Evolutionary conservation across 1,284 basidiomycete genomes (phyloP).

Genomic region (Mixia osmundae): DNA sequence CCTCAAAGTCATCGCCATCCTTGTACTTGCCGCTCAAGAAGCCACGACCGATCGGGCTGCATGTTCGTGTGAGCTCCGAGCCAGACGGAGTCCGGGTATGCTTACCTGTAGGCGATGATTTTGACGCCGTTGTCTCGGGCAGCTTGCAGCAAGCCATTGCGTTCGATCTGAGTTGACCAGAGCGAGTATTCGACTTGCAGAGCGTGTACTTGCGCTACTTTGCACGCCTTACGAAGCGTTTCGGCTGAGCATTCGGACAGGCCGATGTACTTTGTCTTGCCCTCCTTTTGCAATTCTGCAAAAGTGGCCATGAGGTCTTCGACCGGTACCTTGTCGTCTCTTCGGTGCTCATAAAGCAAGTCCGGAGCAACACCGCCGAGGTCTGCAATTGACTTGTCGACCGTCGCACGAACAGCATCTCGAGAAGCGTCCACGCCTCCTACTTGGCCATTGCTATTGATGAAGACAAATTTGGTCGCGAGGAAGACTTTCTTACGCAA

Average conservation of each 20-base stretch:
- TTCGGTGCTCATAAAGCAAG: no score
- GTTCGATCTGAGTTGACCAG: conserved; percentile 26
- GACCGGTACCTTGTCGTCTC: no score
- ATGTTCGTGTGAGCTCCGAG: conserved; percentile 1
- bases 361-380: no score
- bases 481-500: no score
- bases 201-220: conserved; percentile 5
- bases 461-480: no score
- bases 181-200: conserved; percentile 20
- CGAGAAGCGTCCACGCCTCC: no score
- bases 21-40: conserved; percentile 35
- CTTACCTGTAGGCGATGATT: conserved; percentile 38
- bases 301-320: no score
- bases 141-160: conserved; percentile 22
- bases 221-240: conserved; percentile 14
- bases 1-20: conserved; percentile 31
- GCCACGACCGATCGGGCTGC: conserved; percentile 34
- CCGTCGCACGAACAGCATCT: no score
- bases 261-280: conserved; percentile 19
- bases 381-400: no score
- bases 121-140: conserved; percentile 29
- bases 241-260: conserved; percentile 16
- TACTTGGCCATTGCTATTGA: no score
- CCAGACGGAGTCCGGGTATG: no score
- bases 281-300: conserved; percentile 17